Evolutionary conservation across 345 rosid species (phyloP).

Genomic region (Salix udensis): DNA sequence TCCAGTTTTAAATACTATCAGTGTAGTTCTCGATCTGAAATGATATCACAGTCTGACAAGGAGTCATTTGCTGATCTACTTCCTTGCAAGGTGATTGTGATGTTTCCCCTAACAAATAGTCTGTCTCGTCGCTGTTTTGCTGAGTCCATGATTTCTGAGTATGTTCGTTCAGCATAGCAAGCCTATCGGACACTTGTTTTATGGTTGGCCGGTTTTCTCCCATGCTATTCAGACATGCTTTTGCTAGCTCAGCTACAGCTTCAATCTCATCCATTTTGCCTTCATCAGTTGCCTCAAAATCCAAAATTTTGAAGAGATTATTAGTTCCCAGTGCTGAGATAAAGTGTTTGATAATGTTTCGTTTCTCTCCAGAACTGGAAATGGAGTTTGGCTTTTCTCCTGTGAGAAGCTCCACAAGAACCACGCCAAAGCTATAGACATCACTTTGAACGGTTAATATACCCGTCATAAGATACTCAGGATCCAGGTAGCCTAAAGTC

Average conservation of each 20-base stretch:
- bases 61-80: background rate
- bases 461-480: slow-evolving; percentile 29
- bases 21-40: background rate
- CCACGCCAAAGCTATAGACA: slow-evolving; percentile 34
- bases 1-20: background rate
- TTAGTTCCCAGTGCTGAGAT: background rate
- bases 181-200: background rate
- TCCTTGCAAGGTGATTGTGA: background rate
- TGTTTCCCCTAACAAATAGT: background rate
- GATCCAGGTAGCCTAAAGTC: slow-evolving; percentile 35
- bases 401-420: slow-evolving; percentile 32
- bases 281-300: background rate
- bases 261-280: background rate
- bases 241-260: background rate
- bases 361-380: background rate
- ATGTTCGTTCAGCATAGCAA: background rate
- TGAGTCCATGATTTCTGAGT: background rate
- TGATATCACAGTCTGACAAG: background rate
- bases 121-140: background rate
- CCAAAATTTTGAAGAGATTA: background rate
- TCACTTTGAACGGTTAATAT: slow-evolving; percentile 25
- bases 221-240: background rate
- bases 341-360: slow-evolving; percentile 12
- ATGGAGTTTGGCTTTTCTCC: slow-evolving; percentile 5
- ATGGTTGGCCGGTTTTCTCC: background rate